phyloP scores from a whole-genome alignment of 139 green algal genomes.

The Bryopsis sp. region DNA sequence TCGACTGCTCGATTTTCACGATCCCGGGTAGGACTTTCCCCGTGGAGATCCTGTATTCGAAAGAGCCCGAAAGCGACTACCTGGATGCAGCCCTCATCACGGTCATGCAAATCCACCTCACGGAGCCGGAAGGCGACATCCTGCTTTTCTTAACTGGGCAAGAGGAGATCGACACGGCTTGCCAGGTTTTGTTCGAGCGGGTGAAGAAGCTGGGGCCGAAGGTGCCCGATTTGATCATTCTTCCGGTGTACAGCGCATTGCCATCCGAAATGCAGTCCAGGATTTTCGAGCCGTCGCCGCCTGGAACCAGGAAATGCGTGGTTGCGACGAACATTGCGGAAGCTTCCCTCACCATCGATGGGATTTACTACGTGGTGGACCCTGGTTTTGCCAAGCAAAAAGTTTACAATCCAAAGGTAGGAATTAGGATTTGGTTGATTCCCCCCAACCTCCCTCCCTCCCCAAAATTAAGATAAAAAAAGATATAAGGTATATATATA shows the following conservation, averaged over 20 bases:
- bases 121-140: conserved; percentile 69
- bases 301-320: conserved; percentile 86
- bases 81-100: conserved; percentile 92
- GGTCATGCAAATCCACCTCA: conserved; percentile 78
- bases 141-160: conserved; percentile 86
- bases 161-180: conserved; percentile 80
- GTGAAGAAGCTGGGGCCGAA: conserved; percentile 82
- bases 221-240: conserved; percentile 89
- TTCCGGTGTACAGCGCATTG: conserved; percentile 85
- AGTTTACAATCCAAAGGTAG: conserved; percentile 73
- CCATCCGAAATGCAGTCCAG: conserved; percentile 71
- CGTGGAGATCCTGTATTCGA: conserved; percentile 87
- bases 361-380: conserved; percentile 97
- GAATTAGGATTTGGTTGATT: too few species aligned
- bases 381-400: conserved; percentile 63
- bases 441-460: too few species aligned
- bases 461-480: too few species aligned
- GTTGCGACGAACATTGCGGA: conserved; percentile 99
- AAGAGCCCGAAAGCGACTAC: conserved; percentile 81
- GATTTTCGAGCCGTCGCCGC: conserved; percentile 91
- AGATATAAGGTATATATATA: too few species aligned
- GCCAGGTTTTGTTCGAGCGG: conserved; percentile 80
- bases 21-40: conserved; percentile 91
- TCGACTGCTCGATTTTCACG: conserved; percentile 83
- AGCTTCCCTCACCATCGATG: conserved; percentile 95